phyloP scores from a whole-genome alignment of 345 rosid species.

The Arabis hirsuta region DNA sequence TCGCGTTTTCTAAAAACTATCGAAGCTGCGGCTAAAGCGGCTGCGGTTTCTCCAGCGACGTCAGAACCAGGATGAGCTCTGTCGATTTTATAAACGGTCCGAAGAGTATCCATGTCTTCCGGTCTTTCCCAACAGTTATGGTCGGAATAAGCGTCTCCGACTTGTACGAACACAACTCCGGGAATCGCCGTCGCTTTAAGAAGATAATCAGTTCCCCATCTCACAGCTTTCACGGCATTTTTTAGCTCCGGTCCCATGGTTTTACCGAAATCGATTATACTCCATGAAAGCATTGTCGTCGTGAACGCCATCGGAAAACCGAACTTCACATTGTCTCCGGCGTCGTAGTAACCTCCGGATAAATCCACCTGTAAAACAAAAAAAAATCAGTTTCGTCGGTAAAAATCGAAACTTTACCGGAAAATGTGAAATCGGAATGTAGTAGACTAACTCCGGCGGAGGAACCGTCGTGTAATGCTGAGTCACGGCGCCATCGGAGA shows the following conservation, averaged over 20 bases:
- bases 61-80: conserved; percentile 85
- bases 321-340: conserved; percentile 93
- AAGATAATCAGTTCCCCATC: conserved; percentile 88
- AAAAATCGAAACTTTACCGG: neutral
- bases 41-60: conserved; percentile 97
- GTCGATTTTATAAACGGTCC: conserved; percentile 79
- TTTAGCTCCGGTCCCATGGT: conserved; percentile 80
- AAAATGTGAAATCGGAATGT: neutral
- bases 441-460: conserved; percentile 53
- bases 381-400: neutral
- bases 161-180: conserved; percentile 72
- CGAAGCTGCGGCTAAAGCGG: conserved; percentile 96
- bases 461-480: conserved; percentile 86
- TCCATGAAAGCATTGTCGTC: conserved; percentile 88
- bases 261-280: conserved; percentile 84
- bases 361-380: conserved; percentile 61
- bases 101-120: conserved; percentile 93
- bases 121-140: conserved; percentile 97
- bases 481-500: conserved; percentile 80
- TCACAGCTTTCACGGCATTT: conserved; percentile 70
- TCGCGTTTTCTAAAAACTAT: conserved; percentile 89
- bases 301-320: conserved; percentile 99
- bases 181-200: conserved; percentile 75
- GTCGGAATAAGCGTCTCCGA: conserved; percentile 84
- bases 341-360: conserved; percentile 94